These are phyloP conservation scores for Datisca glomerata DNA, from an alignment of 306 rosid species.

Conservation along the genomic window DNA sequence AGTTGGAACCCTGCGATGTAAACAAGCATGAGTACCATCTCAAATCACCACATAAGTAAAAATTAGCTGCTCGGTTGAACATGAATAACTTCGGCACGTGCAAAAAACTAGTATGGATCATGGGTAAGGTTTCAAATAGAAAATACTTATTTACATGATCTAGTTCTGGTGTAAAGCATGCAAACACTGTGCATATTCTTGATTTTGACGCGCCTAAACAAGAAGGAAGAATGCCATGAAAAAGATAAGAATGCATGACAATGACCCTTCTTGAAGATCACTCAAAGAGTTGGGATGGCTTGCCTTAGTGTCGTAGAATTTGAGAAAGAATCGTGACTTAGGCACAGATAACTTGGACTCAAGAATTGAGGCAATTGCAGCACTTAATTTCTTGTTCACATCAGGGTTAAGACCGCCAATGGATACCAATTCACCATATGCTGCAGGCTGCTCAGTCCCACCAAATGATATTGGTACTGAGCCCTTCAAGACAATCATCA, in stretches of 20 bases:
- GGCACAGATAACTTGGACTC: constrained; percentile 86
- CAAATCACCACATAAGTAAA: too few species aligned
- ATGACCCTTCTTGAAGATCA: constrained; percentile 16
- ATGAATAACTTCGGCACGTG: too few species aligned
- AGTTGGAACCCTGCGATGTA: constrained; percentile 69
- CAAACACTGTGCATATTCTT: constrained; percentile 80
- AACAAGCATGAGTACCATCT: constrained; percentile 17
- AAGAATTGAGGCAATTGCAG: constrained; percentile 61
- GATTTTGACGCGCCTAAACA: constrained; percentile 69
- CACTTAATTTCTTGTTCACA: constrained; percentile 81
- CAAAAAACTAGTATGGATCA: constrained; percentile 10
- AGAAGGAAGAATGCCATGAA: constrained; percentile 57
- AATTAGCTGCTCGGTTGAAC: too few species aligned
- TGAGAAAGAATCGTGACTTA: constrained; percentile 66
- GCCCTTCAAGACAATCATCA: constrained; percentile 92
- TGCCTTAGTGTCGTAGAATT: constrained; percentile 83
- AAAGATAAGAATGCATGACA: constrained; percentile 27
- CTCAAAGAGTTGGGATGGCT: constrained; percentile 22
- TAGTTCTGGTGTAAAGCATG: constrained; percentile 95
- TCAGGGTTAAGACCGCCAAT: constrained; percentile 83
- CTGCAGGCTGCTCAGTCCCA: constrained; percentile 85
- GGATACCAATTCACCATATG: constrained; percentile 89
- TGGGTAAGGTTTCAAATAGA: constrained; percentile 25
- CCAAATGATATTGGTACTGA: constrained; percentile 86
- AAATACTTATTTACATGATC: constrained; percentile 54